These are phyloP conservation scores for Sicyos baderoa DNA, from an alignment of 306 rosid species.

Conservation along the genomic window DNA sequence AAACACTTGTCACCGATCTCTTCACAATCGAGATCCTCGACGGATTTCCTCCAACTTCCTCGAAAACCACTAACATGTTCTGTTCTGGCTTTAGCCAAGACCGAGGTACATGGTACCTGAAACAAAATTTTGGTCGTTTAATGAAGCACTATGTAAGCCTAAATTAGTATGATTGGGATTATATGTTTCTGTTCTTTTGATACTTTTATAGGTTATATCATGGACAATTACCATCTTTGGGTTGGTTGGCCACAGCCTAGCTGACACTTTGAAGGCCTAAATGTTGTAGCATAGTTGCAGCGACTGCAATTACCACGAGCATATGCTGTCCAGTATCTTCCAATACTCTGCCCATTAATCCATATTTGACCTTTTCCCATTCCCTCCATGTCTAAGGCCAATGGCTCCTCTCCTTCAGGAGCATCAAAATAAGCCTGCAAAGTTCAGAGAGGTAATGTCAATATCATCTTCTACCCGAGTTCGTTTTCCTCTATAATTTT, in stretches of 20 bases:
- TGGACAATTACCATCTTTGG: constrained; percentile 59
- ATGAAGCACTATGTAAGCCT: not conserved
- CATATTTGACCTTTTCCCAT: constrained; percentile 99
- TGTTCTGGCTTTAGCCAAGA: constrained; percentile 83
- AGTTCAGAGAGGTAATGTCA: constrained; percentile 19
- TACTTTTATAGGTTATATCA: not conserved
- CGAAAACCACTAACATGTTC: constrained; percentile 76
- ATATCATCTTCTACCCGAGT: not conserved
- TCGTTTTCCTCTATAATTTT: not conserved
- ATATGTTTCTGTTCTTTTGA: not conserved
- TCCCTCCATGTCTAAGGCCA: constrained; percentile 90
- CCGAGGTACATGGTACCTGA: constrained; percentile 94
- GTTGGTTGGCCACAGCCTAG: constrained; percentile 88
- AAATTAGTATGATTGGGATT: not conserved
- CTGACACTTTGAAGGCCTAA: constrained; percentile 81
- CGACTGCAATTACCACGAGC: constrained; percentile 65
- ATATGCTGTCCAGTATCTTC: constrained; percentile 89
- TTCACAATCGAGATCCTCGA: constrained; percentile 66
- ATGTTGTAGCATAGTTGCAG: constrained; percentile 67
- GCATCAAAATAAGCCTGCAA: constrained; percentile 67
- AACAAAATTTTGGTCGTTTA: constrained; percentile 15
- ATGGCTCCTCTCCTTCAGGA: constrained; percentile 81
- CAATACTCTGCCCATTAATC: constrained; percentile 87
- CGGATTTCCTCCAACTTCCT: constrained; percentile 95
- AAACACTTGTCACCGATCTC: constrained; percentile 73